phyloP scores from a whole-genome alignment of 1,139 yeast genomes.

The Geotrichum phurueaensis region DNA sequence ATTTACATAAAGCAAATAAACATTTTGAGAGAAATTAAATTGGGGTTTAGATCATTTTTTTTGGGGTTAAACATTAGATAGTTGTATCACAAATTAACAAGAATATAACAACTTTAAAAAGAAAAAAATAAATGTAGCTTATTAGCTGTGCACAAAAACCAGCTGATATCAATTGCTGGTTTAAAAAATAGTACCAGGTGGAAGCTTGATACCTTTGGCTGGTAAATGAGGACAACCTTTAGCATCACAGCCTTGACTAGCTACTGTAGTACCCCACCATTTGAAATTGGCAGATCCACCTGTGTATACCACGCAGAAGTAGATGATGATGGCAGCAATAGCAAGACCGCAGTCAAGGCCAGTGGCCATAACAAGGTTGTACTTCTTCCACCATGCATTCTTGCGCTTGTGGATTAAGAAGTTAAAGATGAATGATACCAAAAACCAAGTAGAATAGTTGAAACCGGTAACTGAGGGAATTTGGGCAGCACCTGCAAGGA shows the following conservation, averaged over 20 bases:
- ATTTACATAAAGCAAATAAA: too few relatives aligned
- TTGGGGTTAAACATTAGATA: too few relatives aligned
- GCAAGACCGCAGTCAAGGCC: slow-evolving; percentile 31
- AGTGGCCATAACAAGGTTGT: slow-evolving; percentile 48
- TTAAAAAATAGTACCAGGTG: slow-evolving; percentile 3
- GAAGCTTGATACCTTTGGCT: neutral
- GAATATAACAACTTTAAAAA: too few relatives aligned
- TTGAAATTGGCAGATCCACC: slow-evolving; percentile 31
- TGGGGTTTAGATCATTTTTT: too few relatives aligned
- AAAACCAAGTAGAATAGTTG: slow-evolving; percentile 38
- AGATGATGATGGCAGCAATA: slow-evolving; percentile 49
- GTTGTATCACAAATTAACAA: too few relatives aligned
- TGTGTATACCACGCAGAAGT: slow-evolving; percentile 41
- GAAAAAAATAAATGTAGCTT: too few relatives aligned
- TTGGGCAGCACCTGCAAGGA: slow-evolving; percentile 39
- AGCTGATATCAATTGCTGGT: slow-evolving; percentile 31
- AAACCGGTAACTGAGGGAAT: slow-evolving; percentile 42
- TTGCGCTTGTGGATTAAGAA: slow-evolving; percentile 36
- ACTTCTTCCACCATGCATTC: slow-evolving; percentile 57
- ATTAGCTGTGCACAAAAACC: too few relatives aligned
- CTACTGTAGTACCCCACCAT: slow-evolving; percentile 49
- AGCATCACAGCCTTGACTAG: slow-evolving; percentile 27
- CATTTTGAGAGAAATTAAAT: too few relatives aligned
- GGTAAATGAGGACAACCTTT: slow-evolving; percentile 18
- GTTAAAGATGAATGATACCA: slow-evolving; percentile 39